Conservation (phyloP, 2,329 filamentous ascomycete genomes). For the Colletotrichum theobromicola region DNA sequence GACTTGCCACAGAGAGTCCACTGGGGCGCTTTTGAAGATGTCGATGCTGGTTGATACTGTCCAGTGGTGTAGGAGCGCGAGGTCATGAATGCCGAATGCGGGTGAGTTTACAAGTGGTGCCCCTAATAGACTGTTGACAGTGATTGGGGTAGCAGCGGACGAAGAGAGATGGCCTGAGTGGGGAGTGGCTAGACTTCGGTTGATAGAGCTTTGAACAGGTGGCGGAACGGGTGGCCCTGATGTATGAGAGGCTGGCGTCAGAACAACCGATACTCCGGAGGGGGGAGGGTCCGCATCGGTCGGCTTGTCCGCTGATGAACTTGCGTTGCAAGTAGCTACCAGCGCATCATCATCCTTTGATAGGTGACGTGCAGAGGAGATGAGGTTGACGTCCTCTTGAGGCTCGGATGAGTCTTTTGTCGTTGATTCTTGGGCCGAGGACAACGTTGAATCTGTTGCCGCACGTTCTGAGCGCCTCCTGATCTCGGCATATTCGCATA, state of each 20-base stretch:
- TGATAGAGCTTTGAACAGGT: background rate
- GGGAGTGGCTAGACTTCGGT: background rate
- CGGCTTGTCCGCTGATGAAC: background rate
- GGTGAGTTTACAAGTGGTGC: background rate
- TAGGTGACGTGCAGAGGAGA: background rate
- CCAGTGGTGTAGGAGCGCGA: slow-evolving; percentile 24
- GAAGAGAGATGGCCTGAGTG: background rate
- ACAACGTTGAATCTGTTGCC: background rate
- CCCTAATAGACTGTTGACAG: background rate
- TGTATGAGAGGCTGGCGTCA: background rate
- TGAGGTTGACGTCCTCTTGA: background rate
- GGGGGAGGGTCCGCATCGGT: background rate
- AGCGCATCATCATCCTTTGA: background rate
- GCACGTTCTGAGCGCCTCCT: no score
- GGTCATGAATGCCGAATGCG: slow-evolving; percentile 10
- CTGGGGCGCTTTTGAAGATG: background rate
- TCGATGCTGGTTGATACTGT: slow-evolving; percentile 3
- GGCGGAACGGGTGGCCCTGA: background rate
- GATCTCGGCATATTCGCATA: background rate
- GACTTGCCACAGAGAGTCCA: slow-evolving; percentile 7
- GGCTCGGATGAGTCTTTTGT: background rate
- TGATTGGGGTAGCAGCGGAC: background rate
- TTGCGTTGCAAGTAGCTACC: background rate
- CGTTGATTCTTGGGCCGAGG: background rate
- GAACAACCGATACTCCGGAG: background rate